Evolutionary conservation across 352 stramenopile genomes (phyloP), one percentile per base, ranked within the genome.

Genomic region (Pilasporangium apinafurcum): DNA sequence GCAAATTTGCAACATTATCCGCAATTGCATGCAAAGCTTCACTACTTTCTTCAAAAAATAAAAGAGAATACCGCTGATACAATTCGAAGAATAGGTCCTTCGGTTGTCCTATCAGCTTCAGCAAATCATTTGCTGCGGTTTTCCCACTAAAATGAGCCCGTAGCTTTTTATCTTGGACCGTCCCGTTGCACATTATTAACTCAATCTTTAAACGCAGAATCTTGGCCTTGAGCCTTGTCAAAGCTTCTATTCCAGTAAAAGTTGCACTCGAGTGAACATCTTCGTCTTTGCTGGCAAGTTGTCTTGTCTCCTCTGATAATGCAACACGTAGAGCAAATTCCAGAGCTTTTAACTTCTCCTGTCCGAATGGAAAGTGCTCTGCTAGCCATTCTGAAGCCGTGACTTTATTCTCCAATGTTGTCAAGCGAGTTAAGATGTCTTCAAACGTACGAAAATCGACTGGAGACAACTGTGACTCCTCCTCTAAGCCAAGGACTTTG

Each of bases 331-430:
- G 37, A 26, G 66, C 68, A 58, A 77, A 79, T 35, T 76, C 47
- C 6, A 82, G 51, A 3, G 63, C 63, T 32, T 63, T 61, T 16
- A 79, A 12, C 10, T 76, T 79, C 12, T 82, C 60, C 17, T 67
- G 46, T 2, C 62, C 42, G 0, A 60, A 45, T 12, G 56, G 44
- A 28, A 82, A 72, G 14, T 71, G 60, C 21, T 79, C 66, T 17
- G 68, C 68, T 17, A 82, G 36, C 66, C 68, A 82, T 44, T 82
- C 65, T 21, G 62, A 53, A 43, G 63, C 63, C 30, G 66, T 77
- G n/a, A 77, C 64, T 8, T 53, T 55, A 27, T 56, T 72, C 49
- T 77, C 67, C 3, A 44, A 58, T 25, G 66, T 56, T 18, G 49
- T 62, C 25, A 79, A 51, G 8, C 61, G 51, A 21, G 37, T 45